These are phyloP conservation scores for Teunomyces gatunensis DNA, from an alignment of 805 yeast species.

Conservation along the genomic window DNA sequence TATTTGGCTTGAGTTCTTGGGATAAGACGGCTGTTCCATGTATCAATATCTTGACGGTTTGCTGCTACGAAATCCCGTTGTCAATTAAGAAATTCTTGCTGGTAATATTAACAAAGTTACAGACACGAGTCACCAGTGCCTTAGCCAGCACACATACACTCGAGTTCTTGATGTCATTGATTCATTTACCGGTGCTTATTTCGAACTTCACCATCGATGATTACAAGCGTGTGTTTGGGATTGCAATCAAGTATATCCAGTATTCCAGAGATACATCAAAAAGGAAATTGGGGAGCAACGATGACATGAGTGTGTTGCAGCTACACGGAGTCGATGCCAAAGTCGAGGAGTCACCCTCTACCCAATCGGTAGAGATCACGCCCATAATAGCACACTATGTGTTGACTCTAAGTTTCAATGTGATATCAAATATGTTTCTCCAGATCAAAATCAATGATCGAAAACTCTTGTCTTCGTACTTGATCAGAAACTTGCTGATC, in stretches of 20 bases:
- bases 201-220: constrained; percentile 76
- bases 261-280: constrained; percentile 54
- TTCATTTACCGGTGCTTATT: constrained; percentile 63
- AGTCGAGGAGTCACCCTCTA: constrained; percentile 55
- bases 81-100: constrained; percentile 67
- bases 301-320: constrained; percentile 15
- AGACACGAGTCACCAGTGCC: constrained; percentile 68
- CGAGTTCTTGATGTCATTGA: constrained; percentile 67
- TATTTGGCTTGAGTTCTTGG: constrained; percentile 68
- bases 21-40: constrained; percentile 77
- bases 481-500: constrained; percentile 53
- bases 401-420: constrained; percentile 60
- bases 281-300: constrained; percentile 17
- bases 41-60: constrained; percentile 69
- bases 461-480: constrained; percentile 56
- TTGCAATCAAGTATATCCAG: constrained; percentile 76
- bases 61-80: constrained; percentile 77
- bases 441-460: constrained; percentile 60
- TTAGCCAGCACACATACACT: constrained; percentile 70
- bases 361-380: constrained; percentile 40
- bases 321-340: constrained; percentile 47
- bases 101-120: constrained; percentile 69
- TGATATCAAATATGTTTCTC: constrained; percentile 70
- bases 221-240: constrained; percentile 75
- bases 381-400: constrained; percentile 59